Evolutionary conservation across 106 monocot genomes (phyloP).

Genomic region (Phalaenopsis aphrodite): DNA sequence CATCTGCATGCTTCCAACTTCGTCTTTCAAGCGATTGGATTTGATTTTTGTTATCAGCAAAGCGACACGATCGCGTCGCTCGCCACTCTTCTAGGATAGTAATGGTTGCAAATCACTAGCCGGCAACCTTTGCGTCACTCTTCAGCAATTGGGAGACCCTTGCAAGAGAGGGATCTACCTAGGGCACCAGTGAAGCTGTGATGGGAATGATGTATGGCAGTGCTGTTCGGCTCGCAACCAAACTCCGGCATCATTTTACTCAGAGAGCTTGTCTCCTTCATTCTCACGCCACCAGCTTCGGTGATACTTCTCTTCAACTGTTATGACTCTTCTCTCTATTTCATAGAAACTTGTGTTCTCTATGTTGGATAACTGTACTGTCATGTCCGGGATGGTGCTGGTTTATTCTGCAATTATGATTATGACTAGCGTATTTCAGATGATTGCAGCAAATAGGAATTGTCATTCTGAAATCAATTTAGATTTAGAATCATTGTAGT

Average conservation of each 20-base stretch:
- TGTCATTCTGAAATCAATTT: neutral
- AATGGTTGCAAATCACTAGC: neutral
- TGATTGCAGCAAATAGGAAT: neutral
- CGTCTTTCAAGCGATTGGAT: too few species aligned
- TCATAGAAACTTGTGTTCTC: neutral
- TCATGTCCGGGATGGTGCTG: neutral
- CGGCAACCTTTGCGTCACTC: neutral
- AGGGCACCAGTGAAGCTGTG: neutral
- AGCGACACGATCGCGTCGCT: neutral
- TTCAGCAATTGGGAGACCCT: neutral
- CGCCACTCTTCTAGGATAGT: neutral
- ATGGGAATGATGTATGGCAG: conserved; percentile 10
- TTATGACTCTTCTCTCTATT: neutral
- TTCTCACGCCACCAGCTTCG: conserved; percentile 79
- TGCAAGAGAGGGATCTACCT: neutral
- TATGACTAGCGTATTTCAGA: neutral
- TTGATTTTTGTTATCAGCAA: neutral
- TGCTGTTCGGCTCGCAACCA: neutral
- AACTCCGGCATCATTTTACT: conserved; percentile 1
- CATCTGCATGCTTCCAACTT: too few species aligned
- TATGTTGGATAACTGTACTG: neutral
- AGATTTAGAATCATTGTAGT: neutral
- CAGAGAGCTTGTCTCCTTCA: conserved; percentile 28
- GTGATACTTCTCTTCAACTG: conserved; percentile 16
- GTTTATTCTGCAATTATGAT: neutral